These are phyloP conservation scores for Clathrus columnatus DNA, from an alignment of 768 basidiomycete genomes.

Conservation along the genomic window DNA sequence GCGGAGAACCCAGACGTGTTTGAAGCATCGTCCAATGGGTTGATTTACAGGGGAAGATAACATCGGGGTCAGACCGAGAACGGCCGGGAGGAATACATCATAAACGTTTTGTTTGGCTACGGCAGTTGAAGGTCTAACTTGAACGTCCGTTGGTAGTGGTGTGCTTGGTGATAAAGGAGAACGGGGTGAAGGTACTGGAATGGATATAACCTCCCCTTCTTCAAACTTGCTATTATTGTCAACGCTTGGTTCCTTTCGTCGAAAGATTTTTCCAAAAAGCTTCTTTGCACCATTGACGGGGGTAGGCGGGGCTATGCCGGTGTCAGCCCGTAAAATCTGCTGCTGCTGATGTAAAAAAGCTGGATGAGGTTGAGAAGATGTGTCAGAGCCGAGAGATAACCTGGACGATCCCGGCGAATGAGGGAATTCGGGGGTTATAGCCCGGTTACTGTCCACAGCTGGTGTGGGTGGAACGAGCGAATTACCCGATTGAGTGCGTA, in stretches of 20 bases:
- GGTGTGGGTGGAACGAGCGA: neutral
- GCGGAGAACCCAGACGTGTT: constrained; percentile 71
- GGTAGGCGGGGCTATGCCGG: constrained; percentile 12
- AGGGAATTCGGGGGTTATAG: constrained; percentile 7
- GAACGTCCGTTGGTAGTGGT: too few species aligned
- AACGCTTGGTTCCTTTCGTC: constrained; percentile 33
- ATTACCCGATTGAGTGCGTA: neutral
- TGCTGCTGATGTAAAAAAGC: constrained; percentile 17
- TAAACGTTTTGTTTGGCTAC: neutral
- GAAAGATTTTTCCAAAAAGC: constrained; percentile 67
- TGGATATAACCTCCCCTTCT: constrained; percentile 6
- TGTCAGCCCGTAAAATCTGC: constrained; percentile 11
- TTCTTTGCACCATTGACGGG: constrained; percentile 40
- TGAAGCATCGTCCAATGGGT: constrained; percentile 31
- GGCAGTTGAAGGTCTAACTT: constrained; percentile 1
- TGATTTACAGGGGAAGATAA: constrained; percentile 41
- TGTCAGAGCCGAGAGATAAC: constrained; percentile 22
- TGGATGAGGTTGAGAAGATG: neutral
- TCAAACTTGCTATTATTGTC: neutral
- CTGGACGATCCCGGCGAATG: constrained; percentile 26
- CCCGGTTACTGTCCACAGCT: neutral
- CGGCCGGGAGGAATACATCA: constrained; percentile 30
- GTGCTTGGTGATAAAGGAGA: constrained; percentile 8
- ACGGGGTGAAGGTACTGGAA: constrained; percentile 15
- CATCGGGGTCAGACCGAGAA: constrained; percentile 64